These are phyloP conservation scores for Aspergillus oerlinghausenensis DNA, from an alignment of 2,329 filamentous ascomycete species.

Conservation along the genomic window DNA sequence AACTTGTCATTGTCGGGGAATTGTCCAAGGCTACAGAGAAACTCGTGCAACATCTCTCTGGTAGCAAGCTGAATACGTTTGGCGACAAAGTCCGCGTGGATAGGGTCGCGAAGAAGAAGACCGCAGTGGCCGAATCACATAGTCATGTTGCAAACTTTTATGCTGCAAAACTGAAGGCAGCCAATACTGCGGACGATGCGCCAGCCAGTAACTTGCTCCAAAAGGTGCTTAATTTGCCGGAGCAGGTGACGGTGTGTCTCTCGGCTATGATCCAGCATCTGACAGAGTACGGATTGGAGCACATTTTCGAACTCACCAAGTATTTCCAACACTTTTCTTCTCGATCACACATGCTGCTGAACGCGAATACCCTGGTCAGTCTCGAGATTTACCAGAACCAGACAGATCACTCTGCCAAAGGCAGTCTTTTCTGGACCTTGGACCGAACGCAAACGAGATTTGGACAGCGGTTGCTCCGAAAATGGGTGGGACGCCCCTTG, in stretches of 20 bases:
- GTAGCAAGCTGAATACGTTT: conserved; percentile 85
- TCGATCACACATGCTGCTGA: conserved; percentile 90
- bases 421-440: conserved; percentile 91
- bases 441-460: conserved; percentile 89
- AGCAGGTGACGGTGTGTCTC: conserved; percentile 82
- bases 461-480: conserved; percentile 79
- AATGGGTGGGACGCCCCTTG: conserved; percentile 90
- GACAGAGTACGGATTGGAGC: conserved; percentile 85
- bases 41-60: conserved; percentile 81
- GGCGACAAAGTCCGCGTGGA: conserved; percentile 87
- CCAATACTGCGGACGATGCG: conserved; percentile 49
- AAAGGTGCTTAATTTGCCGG: conserved; percentile 78
- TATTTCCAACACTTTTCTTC: conserved; percentile 97
- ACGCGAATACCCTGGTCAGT: conserved; percentile 89
- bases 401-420: conserved; percentile 78
- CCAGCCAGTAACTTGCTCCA: conserved; percentile 67
- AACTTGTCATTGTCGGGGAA: conserved; percentile 88
- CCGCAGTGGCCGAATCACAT: conserved; percentile 76
- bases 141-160: conserved; percentile 93
- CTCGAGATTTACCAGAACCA: conserved; percentile 94
- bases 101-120: conserved; percentile 68
- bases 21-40: conserved; percentile 90
- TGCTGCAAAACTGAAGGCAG: conserved; percentile 71
- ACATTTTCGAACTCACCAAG: conserved; percentile 93
- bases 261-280: conserved; percentile 96